A percentile compares a stretch with the other conserved stretches of the same genome.
These are phyloP conservation scores for Ilex asprella DNA, from an alignment of 257 asterid genomes.

Conservation along the genomic window DNA sequence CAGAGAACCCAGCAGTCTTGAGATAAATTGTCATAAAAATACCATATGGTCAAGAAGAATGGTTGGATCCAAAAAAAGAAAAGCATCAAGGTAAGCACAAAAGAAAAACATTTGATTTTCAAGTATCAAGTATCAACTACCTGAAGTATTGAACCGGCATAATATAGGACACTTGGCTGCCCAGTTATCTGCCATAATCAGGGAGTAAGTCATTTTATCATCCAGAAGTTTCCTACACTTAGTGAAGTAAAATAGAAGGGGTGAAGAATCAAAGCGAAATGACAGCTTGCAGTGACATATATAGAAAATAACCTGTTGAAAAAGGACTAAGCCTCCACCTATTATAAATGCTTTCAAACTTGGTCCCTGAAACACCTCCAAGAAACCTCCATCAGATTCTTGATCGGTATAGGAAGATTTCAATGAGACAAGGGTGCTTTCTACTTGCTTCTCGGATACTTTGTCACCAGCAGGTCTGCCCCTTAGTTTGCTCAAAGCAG, in stretches of 20 bases:
- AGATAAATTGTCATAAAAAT: constrained; percentile 13
- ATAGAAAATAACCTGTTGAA: constrained; percentile 70
- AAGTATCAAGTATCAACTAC: constrained; percentile 27
- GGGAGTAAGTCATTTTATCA: constrained; percentile 12
- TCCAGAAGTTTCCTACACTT: background rate
- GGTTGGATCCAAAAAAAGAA: constrained; percentile 6
- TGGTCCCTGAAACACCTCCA: constrained; percentile 85
- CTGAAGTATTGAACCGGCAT: constrained; percentile 97
- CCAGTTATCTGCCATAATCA: constrained; percentile 68
- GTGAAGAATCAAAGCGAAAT: too few species aligned
- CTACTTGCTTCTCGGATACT: constrained; percentile 70
- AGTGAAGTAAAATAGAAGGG: too few species aligned
- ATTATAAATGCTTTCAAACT: constrained; percentile 86
- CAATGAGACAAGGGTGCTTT: constrained; percentile 65
- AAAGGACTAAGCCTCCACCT: constrained; percentile 96
- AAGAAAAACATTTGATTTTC: background rate
- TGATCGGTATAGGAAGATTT: constrained; percentile 61
- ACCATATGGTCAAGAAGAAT: background rate
- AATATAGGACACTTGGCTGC: constrained; percentile 96
- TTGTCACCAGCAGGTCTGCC: constrained; percentile 66
- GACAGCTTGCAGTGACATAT: constrained; percentile 4
- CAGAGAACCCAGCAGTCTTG: constrained; percentile 94
- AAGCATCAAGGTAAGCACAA: constrained; percentile 1
- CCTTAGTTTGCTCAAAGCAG: constrained; percentile 70
- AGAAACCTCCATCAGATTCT: constrained; percentile 60